A percentile compares a stretch with the other conserved stretches of the same genome.
Conservation (phyloP, 345 rosid genomes). For the Salix koriyanagi region DNA sequence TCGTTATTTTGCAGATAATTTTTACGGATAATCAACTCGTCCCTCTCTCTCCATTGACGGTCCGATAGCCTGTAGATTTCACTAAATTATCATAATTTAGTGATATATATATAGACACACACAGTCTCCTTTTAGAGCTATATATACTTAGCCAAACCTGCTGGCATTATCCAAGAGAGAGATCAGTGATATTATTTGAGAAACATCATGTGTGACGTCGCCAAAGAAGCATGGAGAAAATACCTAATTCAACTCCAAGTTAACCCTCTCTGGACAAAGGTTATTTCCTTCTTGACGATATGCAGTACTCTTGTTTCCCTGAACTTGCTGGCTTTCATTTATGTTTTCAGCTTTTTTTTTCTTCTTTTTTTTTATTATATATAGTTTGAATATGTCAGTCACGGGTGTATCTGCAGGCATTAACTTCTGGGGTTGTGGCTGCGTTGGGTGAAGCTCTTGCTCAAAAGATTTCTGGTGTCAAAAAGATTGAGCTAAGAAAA, state of each 20-base stretch:
- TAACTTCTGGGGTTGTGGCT: constrained; percentile 72
- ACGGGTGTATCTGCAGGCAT: constrained; percentile 45
- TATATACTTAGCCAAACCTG: too few relatives aligned
- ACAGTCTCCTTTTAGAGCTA: too few relatives aligned
- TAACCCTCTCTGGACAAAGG: constrained; percentile 86
- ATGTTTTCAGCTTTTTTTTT: not conserved
- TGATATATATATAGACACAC: too few relatives aligned
- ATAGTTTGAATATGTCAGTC: not conserved
- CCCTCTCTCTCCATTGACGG: too few relatives aligned
- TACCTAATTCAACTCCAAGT: constrained; percentile 82
- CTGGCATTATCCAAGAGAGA: not conserved
- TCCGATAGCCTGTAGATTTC: too few relatives aligned
- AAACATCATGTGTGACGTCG: constrained; percentile 57
- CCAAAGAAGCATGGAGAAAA: constrained; percentile 81
- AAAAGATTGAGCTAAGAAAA: constrained; percentile 63
- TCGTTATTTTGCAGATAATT: too few relatives aligned
- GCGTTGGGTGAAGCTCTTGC: constrained; percentile 78
- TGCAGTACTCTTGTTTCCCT: not conserved
- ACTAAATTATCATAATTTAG: too few relatives aligned
- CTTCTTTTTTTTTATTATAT: too few relatives aligned
- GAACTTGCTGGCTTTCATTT: not conserved
- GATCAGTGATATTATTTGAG: too few relatives aligned
- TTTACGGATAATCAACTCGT: too few relatives aligned
- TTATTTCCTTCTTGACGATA: constrained; percentile 3
- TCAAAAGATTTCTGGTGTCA: constrained; percentile 79